Base-by-base conservation (phyloP, 2,329 filamentous ascomycete genomes). In the Phoma sp. region DNA sequence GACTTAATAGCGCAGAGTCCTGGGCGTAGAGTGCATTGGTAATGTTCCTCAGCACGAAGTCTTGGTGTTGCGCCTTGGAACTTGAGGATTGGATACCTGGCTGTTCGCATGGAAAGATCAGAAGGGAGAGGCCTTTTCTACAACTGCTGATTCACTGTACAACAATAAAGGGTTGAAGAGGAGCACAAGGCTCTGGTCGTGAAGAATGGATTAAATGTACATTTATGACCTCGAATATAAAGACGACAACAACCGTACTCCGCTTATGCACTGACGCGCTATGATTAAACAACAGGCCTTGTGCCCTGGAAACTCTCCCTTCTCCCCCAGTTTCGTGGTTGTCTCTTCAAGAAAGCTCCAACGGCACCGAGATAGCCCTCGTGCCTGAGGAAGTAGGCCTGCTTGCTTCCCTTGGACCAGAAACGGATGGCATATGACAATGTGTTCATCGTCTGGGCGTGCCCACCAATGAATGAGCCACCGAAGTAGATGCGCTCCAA, bases 371-470 rank as follows among this genome's bases (percentile, higher is more conserved):
- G 83, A 72, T 98, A 99, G 24, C 95, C 95, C 76, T 99, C 95
- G 68, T 99, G 95, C 5, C 95, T 84, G 55, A 99, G 74, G 74
- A 99, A 99, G 74, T 96, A 98, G 0, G 95, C 95, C 76, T 97
- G 91, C 76, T 96, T 97, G 69, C 87, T 83, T 37, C 93, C 93
- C 71, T 95, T 91, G 63, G 89, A 92, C 95, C 95, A 99, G 78
- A 98, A 99, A 65, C 91, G 91, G 77, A 99, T 97, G 70, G 93
- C 95, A 71, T 96, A 99, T 50, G 89, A 93, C 8, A 99, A 81
- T 0, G 95, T 98, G 75, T 98, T 96, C 86, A 99, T 99, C 10
- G 95, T 99, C 78, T 98, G 95, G 13, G 90, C 87, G 75, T 99
- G 95, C 36, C 95, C 95, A 37, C 95, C 88, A 71, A 99, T 98